Evolutionary conservation across 2,329 filamentous ascomycete genomes (phyloP).

Genomic region (Hymenoscyphus scutula): DNA sequence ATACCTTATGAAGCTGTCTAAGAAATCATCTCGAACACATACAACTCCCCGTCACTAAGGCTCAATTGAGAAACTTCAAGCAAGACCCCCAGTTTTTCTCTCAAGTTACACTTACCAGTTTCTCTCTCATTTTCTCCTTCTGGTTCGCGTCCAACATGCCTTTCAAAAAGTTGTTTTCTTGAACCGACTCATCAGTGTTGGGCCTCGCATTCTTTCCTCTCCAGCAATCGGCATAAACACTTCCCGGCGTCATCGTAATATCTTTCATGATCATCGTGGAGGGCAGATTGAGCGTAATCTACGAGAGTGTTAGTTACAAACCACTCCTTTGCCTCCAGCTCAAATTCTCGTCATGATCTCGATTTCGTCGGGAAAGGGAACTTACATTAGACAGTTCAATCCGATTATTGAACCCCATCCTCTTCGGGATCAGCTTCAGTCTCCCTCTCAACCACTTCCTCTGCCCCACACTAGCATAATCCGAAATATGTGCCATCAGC

Average conservation of each 20-base stretch:
- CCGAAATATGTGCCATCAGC: conserved; percentile 49
- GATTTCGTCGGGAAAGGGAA: not conserved
- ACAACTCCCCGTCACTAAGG: too few relatives aligned
- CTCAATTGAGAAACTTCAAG: too few relatives aligned
- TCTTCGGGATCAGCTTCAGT: conserved; percentile 50
- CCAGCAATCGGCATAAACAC: not conserved
- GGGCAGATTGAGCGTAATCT: not conserved
- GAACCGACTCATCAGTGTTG: not conserved
- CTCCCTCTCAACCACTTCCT: conserved; percentile 52
- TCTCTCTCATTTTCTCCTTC: not conserved
- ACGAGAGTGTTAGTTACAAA: not conserved
- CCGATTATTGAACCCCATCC: conserved; percentile 53
- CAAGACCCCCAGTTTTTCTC: not conserved
- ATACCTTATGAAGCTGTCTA: too few relatives aligned
- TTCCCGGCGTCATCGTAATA: not conserved
- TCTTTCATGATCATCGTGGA: conserved; percentile 2
- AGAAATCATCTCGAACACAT: too few relatives aligned
- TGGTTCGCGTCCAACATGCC: not conserved
- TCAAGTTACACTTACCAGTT: not conserved
- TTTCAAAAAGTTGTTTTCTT: not conserved
- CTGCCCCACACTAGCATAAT: conserved; percentile 56
- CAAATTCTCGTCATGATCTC: too few relatives aligned
- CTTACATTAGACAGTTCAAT: not conserved
- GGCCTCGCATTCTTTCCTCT: not conserved
- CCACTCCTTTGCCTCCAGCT: not conserved